Percentiles rank a stretch among this genome's conserved stretches.
These are phyloP conservation scores for sorghum (Sorghum bicolor) DNA, from an alignment of 176 grass and related monocot genomes.

Conservation along the genomic window DNA sequence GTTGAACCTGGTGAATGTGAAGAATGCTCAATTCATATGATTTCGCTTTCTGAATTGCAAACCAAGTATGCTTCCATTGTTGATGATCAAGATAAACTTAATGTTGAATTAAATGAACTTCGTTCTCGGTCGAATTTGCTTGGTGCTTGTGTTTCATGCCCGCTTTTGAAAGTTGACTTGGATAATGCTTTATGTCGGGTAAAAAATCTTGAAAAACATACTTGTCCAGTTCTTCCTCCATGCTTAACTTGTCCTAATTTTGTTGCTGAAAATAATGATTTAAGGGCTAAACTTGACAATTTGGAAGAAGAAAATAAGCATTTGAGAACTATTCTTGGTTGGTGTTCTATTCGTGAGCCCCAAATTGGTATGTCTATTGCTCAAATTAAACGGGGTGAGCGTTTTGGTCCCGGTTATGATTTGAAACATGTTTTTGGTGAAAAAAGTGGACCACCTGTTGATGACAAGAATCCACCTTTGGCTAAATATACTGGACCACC, in stretches of 20 bases:
- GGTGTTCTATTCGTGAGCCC: background rate
- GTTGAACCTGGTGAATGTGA: background rate
- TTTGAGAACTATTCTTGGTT: background rate
- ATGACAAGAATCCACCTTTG: background rate
- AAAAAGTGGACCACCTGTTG: background rate
- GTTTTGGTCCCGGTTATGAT: background rate
- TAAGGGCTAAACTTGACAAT: background rate
- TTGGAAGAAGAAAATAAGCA: slow-evolving; percentile 12
- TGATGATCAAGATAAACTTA: background rate
- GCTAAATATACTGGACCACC: too few species aligned
- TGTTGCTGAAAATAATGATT: slow-evolving; percentile 11
- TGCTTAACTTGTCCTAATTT: background rate
- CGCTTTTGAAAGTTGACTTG: background rate
- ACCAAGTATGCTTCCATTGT: background rate
- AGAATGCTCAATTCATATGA: background rate
- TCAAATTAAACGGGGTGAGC: slow-evolving; percentile 1
- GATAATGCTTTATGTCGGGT: background rate
- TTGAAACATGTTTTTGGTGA: slow-evolving; percentile 17
- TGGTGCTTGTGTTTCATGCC: background rate
- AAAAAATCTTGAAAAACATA: background rate
- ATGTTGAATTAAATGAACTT: background rate
- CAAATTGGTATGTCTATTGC: background rate
- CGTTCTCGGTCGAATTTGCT: background rate
- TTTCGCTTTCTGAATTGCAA: background rate
- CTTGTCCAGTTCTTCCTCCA: background rate